Evolutionary conservation across 177 flowering plant species (phyloP), one percentile per base, ranked within the genome.

Genomic region (Vitis hybrid): DNA sequence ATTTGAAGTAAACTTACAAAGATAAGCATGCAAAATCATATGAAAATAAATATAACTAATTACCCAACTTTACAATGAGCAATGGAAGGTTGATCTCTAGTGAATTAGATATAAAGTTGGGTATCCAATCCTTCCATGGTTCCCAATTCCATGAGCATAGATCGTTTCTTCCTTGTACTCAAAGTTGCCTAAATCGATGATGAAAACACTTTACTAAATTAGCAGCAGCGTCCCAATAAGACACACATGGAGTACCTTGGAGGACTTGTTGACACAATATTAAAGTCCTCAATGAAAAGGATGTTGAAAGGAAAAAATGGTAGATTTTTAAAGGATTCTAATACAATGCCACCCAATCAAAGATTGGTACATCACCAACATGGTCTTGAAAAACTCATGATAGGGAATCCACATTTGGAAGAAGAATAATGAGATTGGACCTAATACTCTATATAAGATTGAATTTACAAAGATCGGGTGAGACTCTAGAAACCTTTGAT

Each of bases 281-380:
- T 77, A 12, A 88, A 73, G 63, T 96, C 97, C 79, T 89, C 93
- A 2, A 79, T 63, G 7, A 81, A 68, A 50, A 90, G 81, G 62
- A 93, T 75, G 62, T 72, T 78, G 56, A 91, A 50, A 96, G 89
- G 62, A 88, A 92, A 70, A 86, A 96, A 0, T 97, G 83, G 70
- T 96, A 96, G 34, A 96, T 86, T 73, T 92, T 93, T 50, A 96
- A 87, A 15, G 98, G 92, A 81, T 93, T 92, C 0, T 94, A 85
- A 70, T 88, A 73, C 0, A 95, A 93, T 0, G 82, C 79, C 49
- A 94, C 67, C 5, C 90, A 80, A 66, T 91, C 97, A 32, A 76
- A 57, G n/a, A 81, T 30, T 2, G 81, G 64, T 49, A 57, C 19
- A 8, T 71, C 82, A 54, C 73, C 83, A 63, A 81, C 81, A 60